phyloP scores from a whole-genome alignment of 768 basidiomycete genomes.

The Russula lepida region DNA sequence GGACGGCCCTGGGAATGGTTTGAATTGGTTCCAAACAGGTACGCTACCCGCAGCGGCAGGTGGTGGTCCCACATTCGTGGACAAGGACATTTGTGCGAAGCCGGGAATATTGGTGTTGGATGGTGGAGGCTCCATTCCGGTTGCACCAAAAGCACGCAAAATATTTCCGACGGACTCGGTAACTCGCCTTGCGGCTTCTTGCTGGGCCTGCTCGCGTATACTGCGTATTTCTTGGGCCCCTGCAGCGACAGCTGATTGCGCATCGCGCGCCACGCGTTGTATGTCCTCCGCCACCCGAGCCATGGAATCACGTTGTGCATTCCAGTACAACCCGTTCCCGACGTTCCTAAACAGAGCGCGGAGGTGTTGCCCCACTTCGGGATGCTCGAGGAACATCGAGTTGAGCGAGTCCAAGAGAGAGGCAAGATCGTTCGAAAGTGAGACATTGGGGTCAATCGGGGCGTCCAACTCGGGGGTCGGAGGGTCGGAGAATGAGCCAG shows the following conservation, averaged over 20 bases:
- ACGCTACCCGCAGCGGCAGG: neutral
- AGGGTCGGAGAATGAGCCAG: slow-evolving; percentile 34
- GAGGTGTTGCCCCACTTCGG: slow-evolving; percentile 61
- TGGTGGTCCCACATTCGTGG: neutral
- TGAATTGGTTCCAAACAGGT: slow-evolving; percentile 18
- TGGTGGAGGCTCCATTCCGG: neutral
- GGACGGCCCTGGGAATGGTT: slow-evolving; percentile 6
- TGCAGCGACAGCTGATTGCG: slow-evolving; percentile 28
- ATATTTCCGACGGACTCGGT: slow-evolving; percentile 55
- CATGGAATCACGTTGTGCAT: slow-evolving; percentile 48
- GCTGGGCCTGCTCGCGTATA: slow-evolving; percentile 44
- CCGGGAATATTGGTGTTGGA: neutral
- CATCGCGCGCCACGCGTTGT: slow-evolving; percentile 36
- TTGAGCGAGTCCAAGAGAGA: slow-evolving; percentile 48
- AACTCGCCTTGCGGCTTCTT: slow-evolving; percentile 55
- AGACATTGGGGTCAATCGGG: slow-evolving; percentile 29
- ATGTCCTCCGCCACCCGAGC: slow-evolving; percentile 50
- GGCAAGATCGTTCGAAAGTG: slow-evolving; percentile 58
- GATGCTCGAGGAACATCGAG: slow-evolving; percentile 51
- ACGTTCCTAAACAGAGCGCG: slow-evolving; percentile 57
- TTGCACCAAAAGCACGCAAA: slow-evolving; percentile 43
- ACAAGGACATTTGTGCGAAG: neutral
- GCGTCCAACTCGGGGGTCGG: slow-evolving; percentile 42
- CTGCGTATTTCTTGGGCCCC: slow-evolving; percentile 33
- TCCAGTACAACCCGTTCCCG: slow-evolving; percentile 61